Conservation (phyloP, 2,329 filamentous ascomycete genomes). For the Aspergillus costaricaensis region DNA sequence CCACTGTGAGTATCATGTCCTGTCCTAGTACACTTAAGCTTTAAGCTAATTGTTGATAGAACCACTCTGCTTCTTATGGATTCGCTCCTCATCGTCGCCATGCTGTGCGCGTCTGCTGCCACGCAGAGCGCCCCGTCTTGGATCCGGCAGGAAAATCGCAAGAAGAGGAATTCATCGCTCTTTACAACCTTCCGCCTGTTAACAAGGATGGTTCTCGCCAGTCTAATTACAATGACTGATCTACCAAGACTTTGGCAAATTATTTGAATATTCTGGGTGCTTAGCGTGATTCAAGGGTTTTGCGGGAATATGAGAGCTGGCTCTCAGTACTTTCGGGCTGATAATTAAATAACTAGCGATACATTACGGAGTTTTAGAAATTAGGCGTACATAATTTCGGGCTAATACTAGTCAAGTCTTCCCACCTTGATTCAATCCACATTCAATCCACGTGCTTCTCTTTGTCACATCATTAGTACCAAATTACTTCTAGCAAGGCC, state of each 20-base stretch:
- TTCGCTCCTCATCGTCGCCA: constrained; percentile 60
- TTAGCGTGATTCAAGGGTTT: background rate
- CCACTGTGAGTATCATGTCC: constrained; percentile 46
- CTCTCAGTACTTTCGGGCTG: background rate
- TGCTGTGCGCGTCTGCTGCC: constrained; percentile 52
- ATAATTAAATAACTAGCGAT: background rate
- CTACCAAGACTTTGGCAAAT: no score
- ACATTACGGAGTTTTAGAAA: background rate
- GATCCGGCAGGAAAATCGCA: constrained; percentile 52
- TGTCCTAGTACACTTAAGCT: background rate
- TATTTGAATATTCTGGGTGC: background rate
- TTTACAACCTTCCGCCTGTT: constrained; percentile 52
- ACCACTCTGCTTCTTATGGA: constrained; percentile 58
- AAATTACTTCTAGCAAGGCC: background rate
- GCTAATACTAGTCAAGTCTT: background rate
- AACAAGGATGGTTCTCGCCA: constrained; percentile 59
- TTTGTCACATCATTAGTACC: background rate
- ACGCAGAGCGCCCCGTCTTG: constrained; percentile 51
- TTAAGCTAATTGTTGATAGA: constrained; percentile 34
- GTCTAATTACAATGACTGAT: constrained; percentile 60
- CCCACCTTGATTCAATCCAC: background rate
- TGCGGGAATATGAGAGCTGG: background rate
- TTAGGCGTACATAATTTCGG: background rate
- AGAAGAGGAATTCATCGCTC: constrained; percentile 54
- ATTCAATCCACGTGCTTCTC: background rate